Evolutionary conservation across 305 asterid species (phyloP).

Genomic region (Galium porrigens): DNA sequence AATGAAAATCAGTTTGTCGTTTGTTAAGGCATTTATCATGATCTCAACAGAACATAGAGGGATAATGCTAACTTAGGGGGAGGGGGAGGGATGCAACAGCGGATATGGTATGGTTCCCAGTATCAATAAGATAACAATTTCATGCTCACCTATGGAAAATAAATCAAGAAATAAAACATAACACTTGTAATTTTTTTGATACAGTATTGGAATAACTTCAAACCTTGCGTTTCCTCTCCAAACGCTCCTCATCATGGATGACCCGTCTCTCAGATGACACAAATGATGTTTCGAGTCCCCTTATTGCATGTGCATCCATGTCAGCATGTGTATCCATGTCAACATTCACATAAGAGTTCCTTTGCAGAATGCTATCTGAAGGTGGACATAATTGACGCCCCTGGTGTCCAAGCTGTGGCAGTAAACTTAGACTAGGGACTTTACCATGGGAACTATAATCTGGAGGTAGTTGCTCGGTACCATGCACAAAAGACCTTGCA

Average conservation of each 20-base stretch:
- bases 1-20: background rate
- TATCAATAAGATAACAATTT: background rate
- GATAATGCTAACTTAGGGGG: too few species aligned
- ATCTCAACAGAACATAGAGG: too few species aligned
- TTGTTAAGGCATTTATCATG: too few species aligned
- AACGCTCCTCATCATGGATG: conserved; percentile 45
- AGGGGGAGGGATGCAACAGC: background rate
- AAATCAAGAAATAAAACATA: background rate
- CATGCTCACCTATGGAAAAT: too few species aligned
- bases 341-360: conserved; percentile 25
- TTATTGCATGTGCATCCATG: conserved; percentile 36
- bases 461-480: conserved; percentile 40
- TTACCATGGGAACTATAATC: conserved; percentile 39
- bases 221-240: conserved; percentile 80
- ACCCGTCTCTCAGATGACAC: conserved; percentile 39
- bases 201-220: background rate
- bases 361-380: conserved; percentile 31
- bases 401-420: conserved; percentile 48
- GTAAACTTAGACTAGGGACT: conserved; percentile 37
- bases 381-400: conserved; percentile 39
- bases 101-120: background rate
- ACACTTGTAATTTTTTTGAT: background rate
- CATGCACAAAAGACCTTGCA: conserved; percentile 35
- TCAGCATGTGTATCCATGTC: conserved; percentile 32
- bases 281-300: conserved; percentile 31